phyloP scores from a whole-genome alignment of 352 stramenopile species.

The Phytophthora hibernalis region DNA sequence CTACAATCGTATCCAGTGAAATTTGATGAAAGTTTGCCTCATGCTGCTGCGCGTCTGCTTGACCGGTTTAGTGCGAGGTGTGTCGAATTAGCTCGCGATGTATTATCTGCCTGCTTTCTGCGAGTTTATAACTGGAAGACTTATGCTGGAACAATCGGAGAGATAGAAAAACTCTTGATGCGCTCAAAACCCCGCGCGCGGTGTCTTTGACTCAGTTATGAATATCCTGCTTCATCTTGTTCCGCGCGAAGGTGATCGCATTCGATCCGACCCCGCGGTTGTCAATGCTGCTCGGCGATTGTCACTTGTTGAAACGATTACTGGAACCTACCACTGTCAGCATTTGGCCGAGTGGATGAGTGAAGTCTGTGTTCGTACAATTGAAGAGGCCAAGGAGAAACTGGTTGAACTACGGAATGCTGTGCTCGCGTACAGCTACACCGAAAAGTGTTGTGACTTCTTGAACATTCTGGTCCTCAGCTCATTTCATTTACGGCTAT shows the following conservation, averaged over 20 bases:
- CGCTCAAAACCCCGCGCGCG: neutral
- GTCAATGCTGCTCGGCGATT: neutral
- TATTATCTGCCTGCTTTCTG: slow-evolving; percentile 17
- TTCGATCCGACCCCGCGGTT: slow-evolving; percentile 1
- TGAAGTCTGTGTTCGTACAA: neutral
- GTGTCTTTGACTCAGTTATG: slow-evolving; percentile 1
- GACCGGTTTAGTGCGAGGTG: slow-evolving; percentile 2
- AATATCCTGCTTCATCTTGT: slow-evolving; percentile 2
- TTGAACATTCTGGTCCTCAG: slow-evolving; percentile 11
- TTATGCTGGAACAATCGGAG: slow-evolving; percentile 5
- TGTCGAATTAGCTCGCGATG: slow-evolving; percentile 8
- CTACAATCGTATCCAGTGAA: slow-evolving; percentile 8
- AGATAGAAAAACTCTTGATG: neutral
- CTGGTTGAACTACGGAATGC: slow-evolving; percentile 6
- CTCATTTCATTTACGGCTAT: slow-evolving; percentile 19
- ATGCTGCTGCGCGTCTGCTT: slow-evolving; percentile 13
- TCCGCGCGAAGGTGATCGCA: neutral
- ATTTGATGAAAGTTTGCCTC: slow-evolving; percentile 8
- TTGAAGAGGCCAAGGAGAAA: slow-evolving; percentile 25
- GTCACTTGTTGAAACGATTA: slow-evolving; percentile 1
- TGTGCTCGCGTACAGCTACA: slow-evolving; percentile 2
- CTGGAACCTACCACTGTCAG: neutral
- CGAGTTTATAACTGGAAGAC: slow-evolving; percentile 1
- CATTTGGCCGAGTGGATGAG: slow-evolving; percentile 16
- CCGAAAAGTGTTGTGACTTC: neutral